Conservation (phyloP, 768 basidiomycete genomes). For the Phaffia tasmanica region DNA sequence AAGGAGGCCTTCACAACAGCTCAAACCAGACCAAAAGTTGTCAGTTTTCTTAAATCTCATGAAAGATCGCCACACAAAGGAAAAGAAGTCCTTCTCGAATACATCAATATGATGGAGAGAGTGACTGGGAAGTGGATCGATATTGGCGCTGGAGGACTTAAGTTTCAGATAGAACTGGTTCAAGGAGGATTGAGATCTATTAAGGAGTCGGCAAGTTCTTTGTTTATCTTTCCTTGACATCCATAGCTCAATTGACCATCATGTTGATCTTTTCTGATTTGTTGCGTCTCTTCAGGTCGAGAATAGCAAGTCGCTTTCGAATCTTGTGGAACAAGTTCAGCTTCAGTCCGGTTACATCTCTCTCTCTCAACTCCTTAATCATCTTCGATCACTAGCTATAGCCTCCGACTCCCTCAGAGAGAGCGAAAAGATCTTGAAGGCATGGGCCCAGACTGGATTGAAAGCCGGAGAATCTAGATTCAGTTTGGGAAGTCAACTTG, state of each 20-base stretch:
- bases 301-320: not conserved
- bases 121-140: constrained; percentile 8
- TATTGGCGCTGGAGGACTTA: not conserved
- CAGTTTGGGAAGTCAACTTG: constrained; percentile 8
- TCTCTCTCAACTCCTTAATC: constrained; percentile 10
- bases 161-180: constrained; percentile 8
- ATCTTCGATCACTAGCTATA: constrained; percentile 5
- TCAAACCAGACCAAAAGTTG: not conserved
- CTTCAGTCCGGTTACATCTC: constrained; percentile 22
- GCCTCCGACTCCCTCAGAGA: not conserved
- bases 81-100: constrained; percentile 18
- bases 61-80: not conserved
- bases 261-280: not conserved
- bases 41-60: not conserved
- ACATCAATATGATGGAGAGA: constrained; percentile 16
- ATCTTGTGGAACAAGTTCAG: constrained; percentile 12
- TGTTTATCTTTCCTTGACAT: not conserved
- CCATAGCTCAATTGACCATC: not conserved
- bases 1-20: constrained; percentile 5
- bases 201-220: constrained; percentile 7
- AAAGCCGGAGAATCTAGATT: not conserved
- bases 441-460: constrained; percentile 9
- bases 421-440: not conserved
- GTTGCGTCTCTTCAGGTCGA: constrained; percentile 3
- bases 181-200: constrained; percentile 15